Evolutionary conservation across 192 early-diverging fungal genomes (phyloP).

Genomic region (Coemansia sp.): DNA sequence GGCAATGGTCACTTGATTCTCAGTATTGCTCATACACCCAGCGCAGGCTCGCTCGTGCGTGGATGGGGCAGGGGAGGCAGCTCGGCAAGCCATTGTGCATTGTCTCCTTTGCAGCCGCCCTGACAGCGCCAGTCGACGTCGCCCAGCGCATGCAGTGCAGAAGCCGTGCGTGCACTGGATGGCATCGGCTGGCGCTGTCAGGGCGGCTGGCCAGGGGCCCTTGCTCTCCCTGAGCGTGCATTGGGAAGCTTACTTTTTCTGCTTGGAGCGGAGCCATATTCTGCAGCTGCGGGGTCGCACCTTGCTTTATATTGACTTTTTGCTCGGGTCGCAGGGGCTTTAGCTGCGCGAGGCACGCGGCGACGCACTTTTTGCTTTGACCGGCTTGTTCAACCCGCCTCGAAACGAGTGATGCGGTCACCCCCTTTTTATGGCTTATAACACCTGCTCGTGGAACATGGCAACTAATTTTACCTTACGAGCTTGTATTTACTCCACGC

Average conservation of each 20-base stretch:
- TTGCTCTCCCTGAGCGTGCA: neutral
- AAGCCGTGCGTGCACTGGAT: neutral
- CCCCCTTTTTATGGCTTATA: neutral
- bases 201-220: neutral
- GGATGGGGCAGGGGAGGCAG: neutral
- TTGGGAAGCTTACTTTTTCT: neutral
- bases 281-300: neutral
- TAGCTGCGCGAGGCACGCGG: slow-evolving; percentile 6
- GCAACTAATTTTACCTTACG: neutral
- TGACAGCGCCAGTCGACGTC: neutral
- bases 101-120: neutral
- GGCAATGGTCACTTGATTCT: slow-evolving; percentile 2
- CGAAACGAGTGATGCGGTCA: neutral
- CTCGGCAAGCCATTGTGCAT: slow-evolving; percentile 6
- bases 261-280: neutral
- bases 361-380: neutral
- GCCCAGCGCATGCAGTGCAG: neutral
- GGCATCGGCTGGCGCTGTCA: neutral
- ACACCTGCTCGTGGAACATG: neutral
- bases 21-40: neutral
- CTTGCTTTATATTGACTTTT: slow-evolving; percentile 16
- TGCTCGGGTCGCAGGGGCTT: slow-evolving; percentile 13
- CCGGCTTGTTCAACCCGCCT: slow-evolving; percentile 1
- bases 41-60: neutral
- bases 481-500: slow-evolving; percentile 1